Evolutionary conservation across 768 basidiomycete species (phyloP).

Genomic region (Boletus rufocinnamomeus): DNA sequence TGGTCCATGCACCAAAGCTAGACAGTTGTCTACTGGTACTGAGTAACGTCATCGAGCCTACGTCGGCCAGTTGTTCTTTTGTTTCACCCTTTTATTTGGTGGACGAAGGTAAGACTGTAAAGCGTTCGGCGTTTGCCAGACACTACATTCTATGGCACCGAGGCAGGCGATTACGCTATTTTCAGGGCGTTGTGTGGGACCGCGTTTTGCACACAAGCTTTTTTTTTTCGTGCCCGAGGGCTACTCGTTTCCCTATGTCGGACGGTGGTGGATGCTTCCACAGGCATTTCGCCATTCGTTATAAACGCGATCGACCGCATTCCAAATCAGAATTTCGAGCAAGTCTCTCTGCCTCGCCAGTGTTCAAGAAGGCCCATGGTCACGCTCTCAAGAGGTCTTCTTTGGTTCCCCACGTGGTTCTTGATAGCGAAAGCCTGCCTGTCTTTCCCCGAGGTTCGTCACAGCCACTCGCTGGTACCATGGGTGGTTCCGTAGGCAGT

Average conservation of each 20-base stretch:
- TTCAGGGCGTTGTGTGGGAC: too few relatives aligned
- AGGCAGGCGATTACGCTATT: too few relatives aligned
- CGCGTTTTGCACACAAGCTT: too few relatives aligned
- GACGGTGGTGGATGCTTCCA: constrained; percentile 26
- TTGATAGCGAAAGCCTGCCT: constrained; percentile 24
- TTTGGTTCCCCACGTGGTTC: background rate
- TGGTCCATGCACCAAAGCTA: constrained; percentile 17
- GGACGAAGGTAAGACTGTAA: background rate
- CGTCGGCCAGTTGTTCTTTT: too few relatives aligned
- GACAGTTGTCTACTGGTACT: background rate
- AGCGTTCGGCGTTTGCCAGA: background rate
- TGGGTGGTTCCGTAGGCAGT: constrained; percentile 63
- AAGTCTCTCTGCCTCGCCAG: constrained; percentile 26
- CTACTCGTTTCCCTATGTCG: constrained; percentile 22
- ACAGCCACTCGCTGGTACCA: constrained; percentile 58
- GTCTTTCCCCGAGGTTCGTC: constrained; percentile 52
- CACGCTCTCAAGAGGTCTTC: background rate
- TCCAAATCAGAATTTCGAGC: constrained; percentile 31
- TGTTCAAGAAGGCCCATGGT: constrained; percentile 34
- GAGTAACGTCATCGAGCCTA: background rate
- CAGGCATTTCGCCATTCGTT: constrained; percentile 31
- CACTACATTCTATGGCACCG: background rate
- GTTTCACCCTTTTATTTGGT: background rate
- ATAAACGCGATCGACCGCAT: constrained; percentile 20
- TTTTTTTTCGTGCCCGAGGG: too few relatives aligned